Evolutionary conservation across 2,329 filamentous ascomycete species (phyloP).

Genomic region (Ophiostoma triangulosporum): DNA sequence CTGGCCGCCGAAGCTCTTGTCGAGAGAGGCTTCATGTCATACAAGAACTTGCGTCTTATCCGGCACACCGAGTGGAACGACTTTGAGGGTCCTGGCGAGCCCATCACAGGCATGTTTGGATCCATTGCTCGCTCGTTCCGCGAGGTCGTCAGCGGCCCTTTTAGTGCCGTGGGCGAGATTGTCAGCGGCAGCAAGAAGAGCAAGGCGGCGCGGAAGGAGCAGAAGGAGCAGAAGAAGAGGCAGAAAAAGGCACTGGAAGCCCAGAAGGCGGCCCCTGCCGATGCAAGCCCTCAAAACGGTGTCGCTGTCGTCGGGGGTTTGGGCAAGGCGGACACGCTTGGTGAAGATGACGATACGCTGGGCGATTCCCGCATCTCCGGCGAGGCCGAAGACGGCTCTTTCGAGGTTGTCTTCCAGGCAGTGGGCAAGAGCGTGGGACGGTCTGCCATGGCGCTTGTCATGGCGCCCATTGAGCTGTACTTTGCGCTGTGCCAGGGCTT

Average conservation of each 20-base stretch:
- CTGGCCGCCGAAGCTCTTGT: conserved; percentile 54
- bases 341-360: conserved; percentile 14
- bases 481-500: conserved; percentile 54
- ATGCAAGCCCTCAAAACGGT: not conserved
- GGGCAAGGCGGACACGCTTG: conserved; percentile 6
- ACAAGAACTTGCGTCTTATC: conserved; percentile 49
- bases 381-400: conserved; percentile 16
- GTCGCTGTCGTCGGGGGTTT: not conserved
- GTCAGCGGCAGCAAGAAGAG: conserved; percentile 23
- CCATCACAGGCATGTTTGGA: conserved; percentile 51
- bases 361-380: not conserved
- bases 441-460: conserved; percentile 36
- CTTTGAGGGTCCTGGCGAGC: conserved; percentile 62
- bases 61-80: conserved; percentile 64
- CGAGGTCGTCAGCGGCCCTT: conserved; percentile 49
- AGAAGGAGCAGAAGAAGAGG: conserved; percentile 35
- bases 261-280: not conserved
- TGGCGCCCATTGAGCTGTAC: conserved; percentile 46
- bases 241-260: conserved; percentile 31
- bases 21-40: conserved; percentile 44
- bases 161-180: conserved; percentile 37
- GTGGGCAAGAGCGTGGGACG: conserved; percentile 38
- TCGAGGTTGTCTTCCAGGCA: conserved; percentile 33
- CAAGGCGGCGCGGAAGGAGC: conserved; percentile 23
- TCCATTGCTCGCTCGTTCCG: conserved; percentile 46